Conservation (phyloP, 148 eudicot genomes). For the Rhododendron griersonianum region DNA sequence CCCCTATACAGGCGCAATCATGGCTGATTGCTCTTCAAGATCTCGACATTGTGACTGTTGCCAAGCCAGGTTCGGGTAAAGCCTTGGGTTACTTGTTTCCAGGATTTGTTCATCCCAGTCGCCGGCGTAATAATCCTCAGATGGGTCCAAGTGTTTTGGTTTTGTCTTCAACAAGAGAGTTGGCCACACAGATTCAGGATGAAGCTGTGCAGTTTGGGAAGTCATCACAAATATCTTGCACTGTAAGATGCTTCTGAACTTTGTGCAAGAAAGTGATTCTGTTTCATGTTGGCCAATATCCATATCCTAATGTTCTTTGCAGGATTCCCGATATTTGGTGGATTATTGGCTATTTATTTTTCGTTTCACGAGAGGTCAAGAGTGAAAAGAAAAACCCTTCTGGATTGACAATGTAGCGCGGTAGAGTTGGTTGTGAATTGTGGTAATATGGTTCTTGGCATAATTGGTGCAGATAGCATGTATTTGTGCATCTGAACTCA, state of each 20-base stretch:
- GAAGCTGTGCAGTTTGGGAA: conserved; percentile 86
- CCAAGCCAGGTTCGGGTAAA: conserved; percentile 88
- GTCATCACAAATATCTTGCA: conserved; percentile 59
- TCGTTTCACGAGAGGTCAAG: too few species aligned
- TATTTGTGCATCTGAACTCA: not conserved
- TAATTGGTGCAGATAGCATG: not conserved
- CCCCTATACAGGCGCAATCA: conserved; percentile 86
- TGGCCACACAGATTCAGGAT: conserved; percentile 90
- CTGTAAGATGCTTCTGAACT: conserved; percentile 33
- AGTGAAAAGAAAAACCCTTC: too few species aligned
- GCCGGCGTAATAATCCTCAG: conserved; percentile 50
- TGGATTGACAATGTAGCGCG: not conserved
- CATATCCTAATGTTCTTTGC: not conserved
- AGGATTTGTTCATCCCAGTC: conserved; percentile 67
- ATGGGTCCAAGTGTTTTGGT: conserved; percentile 88
- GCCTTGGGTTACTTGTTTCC: conserved; percentile 86
- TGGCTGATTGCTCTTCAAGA: conserved; percentile 47
- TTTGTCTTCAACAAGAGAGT: conserved; percentile 81
- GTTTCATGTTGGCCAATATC: not conserved
- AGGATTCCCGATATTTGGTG: too few species aligned
- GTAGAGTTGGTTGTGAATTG: too few species aligned
- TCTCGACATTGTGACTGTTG: not conserved
- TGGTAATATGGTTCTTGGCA: not conserved
- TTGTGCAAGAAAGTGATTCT: not conserved
- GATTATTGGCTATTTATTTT: too few species aligned